phyloP scores from a whole-genome alignment of 169 alveolate species.

The Eimeria brunetti region DNA sequence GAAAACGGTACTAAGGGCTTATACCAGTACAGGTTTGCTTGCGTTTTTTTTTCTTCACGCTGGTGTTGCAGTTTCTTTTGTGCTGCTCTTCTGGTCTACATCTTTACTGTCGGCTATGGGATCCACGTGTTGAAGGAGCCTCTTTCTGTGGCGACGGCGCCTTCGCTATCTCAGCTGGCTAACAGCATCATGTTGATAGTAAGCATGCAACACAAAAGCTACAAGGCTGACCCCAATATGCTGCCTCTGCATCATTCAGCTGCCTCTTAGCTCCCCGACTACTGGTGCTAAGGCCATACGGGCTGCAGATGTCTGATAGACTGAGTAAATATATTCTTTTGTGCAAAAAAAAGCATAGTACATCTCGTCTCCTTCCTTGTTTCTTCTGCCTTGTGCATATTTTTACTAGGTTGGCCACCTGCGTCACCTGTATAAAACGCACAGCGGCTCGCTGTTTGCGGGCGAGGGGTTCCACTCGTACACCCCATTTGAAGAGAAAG shows the following conservation, averaged over 20 bases:
- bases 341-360: neutral
- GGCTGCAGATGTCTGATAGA: neutral
- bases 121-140: conserved; percentile 38
- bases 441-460: conserved; percentile 21
- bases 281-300: neutral
- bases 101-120: conserved; percentile 43
- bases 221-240: neutral
- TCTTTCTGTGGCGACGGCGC: conserved; percentile 51
- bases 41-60: neutral
- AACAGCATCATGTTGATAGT: conserved; percentile 37
- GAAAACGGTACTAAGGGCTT: neutral
- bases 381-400: neutral
- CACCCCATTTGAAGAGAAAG: conserved; percentile 49
- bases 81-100: conserved; percentile 26
- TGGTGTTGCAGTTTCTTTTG: neutral
- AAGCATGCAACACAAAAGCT: neutral
- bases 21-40: neutral
- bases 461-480: conserved; percentile 49
- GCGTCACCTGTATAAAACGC: conserved; percentile 25
- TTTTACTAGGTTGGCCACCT: conserved; percentile 24
- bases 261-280: neutral
- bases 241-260: neutral
- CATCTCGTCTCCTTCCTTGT: neutral
- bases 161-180: conserved; percentile 24
- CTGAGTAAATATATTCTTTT: neutral